Evolutionary conservation across 176 grass and related monocot species (phyloP), one percentile per base, ranked within the genome.

Genomic region (Phoenix dactylifera): DNA sequence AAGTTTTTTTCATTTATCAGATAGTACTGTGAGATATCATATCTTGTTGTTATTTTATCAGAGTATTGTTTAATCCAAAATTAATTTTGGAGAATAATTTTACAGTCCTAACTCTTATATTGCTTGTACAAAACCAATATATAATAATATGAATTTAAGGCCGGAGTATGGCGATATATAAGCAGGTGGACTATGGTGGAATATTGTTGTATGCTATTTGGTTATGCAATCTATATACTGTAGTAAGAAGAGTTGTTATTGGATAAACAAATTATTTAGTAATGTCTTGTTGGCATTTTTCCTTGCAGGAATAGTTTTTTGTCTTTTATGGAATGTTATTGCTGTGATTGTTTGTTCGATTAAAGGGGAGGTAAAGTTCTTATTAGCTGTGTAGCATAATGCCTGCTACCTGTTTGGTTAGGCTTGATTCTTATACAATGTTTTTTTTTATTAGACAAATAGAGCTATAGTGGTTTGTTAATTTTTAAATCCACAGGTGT

Each of bases 291-390:
- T 54, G 3, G 16, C 14, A 61, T 2, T 23, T 74, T 9, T 51
- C 62, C 49, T 79, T 72, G 48, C 73, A 96, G 91, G 91, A 49
- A 44, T 96, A 60, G 24, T 90, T 77, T 29, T 65, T 7, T 90
- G 91, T 50, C 86, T 96, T 58, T 4, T 58, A 71, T 96, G 83
- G 80, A 96, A 96, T 58, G 60, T 90, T 6, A 64, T 96, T 24
- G 74, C 86, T 12, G 86, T 96, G 19, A 78, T 85, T 48, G 67
- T 74, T 18, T 80, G 73, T 70, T 87, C 76, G 65, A 60, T 87
- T 85, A 74, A 54, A 51, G 79, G 68, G 83, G 88, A 50, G 91
- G 91, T 96, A 75, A n/a, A 62, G n/a, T 58, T 28, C 26, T 25
- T 61, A 14, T 49, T 28, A 28, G 26, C 5, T 28, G 4, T 28